Evolutionary conservation across 305 asterid genomes (phyloP).

Genomic region (Stenogyne calaminthoides): DNA sequence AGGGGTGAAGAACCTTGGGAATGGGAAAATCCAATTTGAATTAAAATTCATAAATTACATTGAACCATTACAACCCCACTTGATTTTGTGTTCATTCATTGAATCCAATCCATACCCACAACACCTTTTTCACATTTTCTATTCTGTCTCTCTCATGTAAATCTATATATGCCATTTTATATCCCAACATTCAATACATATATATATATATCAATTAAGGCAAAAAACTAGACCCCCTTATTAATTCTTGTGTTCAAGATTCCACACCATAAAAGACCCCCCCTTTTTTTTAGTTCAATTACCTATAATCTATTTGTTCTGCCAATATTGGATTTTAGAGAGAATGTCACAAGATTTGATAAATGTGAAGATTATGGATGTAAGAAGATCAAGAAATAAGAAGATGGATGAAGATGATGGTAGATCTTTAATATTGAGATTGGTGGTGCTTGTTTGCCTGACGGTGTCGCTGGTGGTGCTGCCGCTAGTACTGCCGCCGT

Average conservation of each 20-base stretch:
- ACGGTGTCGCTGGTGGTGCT: conserved; percentile 62
- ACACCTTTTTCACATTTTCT: neutral
- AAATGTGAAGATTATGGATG: conserved; percentile 45
- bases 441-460: conserved; percentile 55
- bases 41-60: conserved; percentile 27
- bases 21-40: conserved; percentile 33
- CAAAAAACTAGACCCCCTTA: neutral
- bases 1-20: conserved; percentile 62
- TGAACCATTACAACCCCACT: conserved; percentile 16
- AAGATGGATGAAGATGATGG: neutral
- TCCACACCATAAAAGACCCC: neutral
- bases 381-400: conserved; percentile 22
- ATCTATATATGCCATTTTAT: conserved; percentile 5
- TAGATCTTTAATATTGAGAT: conserved; percentile 22
- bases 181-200: conserved; percentile 2
- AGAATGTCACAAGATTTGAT: conserved; percentile 26
- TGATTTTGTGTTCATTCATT: neutral
- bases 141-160: neutral
- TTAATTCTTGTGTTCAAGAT: neutral
- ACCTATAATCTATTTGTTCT: too few relatives aligned
- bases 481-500: conserved; percentile 73
- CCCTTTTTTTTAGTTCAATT: too few relatives aligned
- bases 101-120: too few relatives aligned
- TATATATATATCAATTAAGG: conserved; percentile 3
- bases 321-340: neutral